Base-by-base conservation (phyloP, 192 early-diverging fungal genomes). In the Rhizophagus clarus region DNA sequence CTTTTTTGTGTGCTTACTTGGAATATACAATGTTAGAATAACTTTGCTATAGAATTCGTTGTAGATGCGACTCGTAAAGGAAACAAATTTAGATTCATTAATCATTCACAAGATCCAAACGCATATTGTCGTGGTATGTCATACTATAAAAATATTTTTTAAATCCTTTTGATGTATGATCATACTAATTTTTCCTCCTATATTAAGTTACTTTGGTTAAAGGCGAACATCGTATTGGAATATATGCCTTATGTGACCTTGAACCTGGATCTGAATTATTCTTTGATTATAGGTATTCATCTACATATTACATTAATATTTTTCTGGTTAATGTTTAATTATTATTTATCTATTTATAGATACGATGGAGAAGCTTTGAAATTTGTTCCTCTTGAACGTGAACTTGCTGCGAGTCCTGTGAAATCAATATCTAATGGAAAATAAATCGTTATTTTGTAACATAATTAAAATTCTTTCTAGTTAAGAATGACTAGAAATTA, bases 101-200 rank as follows among this genome's bases (percentile, higher is more conserved):
- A 79, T 71, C 77, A 79, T 79, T 79, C 77, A 24, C 40, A 64
- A 20, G 66, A 69, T 56, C 77, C 77, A n/a, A 79, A 79, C 32
- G 22, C 67, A 60, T 70, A 60, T 61, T 60, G 56, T 37, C 77
- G 77, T 37, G 77, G 67, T 79, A 71, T n/a, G 47, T 70, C 12
- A 61, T 51, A 31, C 34, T 31, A 28, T 74, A 32, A 22, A 29
- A 29, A 49, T n/a, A 70, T 37, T 40, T n/a, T 22, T n/a, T n/a
- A n/a, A 51, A 56, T 49, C 6, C n/a, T 49, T 72, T 45, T 28
- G 28, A 49, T 49, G 14, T 22, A 32, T 26, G 6, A 45, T 28
- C 51, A n/a, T 9, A 1, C 10, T 49, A 49, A 28, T 28, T 4
- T 51, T 29, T 12, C 61, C n/a, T 42, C 34, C 7, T 40, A 40